phyloP scores from a whole-genome alignment of 2,329 filamentous ascomycete species.

The Aspergillus flavus region DNA sequence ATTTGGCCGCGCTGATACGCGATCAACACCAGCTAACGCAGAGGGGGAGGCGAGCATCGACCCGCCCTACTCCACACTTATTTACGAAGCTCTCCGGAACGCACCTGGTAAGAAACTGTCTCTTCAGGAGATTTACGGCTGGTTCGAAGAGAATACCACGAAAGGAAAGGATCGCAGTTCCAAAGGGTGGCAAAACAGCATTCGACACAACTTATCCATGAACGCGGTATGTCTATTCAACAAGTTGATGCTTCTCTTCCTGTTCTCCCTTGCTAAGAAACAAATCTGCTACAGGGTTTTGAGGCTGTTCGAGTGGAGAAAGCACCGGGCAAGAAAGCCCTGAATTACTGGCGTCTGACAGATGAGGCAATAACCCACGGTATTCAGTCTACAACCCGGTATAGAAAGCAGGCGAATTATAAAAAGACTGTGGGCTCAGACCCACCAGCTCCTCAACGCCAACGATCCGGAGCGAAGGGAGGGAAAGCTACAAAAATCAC shows the following conservation, averaged over 20 bases:
- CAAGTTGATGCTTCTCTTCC: slow-evolving; percentile 12
- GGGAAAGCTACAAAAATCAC: slow-evolving; percentile 43
- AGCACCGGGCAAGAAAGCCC: slow-evolving; percentile 52
- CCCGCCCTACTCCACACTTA: slow-evolving; percentile 79
- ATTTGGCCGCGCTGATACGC: slow-evolving; percentile 28
- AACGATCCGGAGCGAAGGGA: slow-evolving; percentile 45
- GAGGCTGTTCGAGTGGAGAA: slow-evolving; percentile 59
- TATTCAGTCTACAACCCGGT: slow-evolving; percentile 83
- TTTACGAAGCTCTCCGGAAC: slow-evolving; percentile 74
- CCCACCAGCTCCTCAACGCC: slow-evolving; percentile 42
- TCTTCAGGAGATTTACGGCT: slow-evolving; percentile 84
- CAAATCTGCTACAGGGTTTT: slow-evolving; percentile 34
- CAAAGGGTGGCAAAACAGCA: slow-evolving; percentile 93
- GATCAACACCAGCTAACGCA: slow-evolving; percentile 20
- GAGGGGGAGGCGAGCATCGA: slow-evolving; percentile 44
- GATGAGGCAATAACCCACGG: slow-evolving; percentile 66
- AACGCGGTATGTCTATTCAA: slow-evolving; percentile 68
- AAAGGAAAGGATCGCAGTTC: slow-evolving; percentile 64
- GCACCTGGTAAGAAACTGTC: slow-evolving; percentile 70
- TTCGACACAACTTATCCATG: slow-evolving; percentile 95
- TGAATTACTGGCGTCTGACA: slow-evolving; percentile 79
- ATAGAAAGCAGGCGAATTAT: slow-evolving; percentile 57
- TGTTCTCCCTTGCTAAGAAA: slow-evolving; percentile 11
- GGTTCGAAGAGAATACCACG: slow-evolving; percentile 80
- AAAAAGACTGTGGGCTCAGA: slow-evolving; percentile 44